Base-by-base conservation (phyloP, 2,329 filamentous ascomycete species). In the Pyrenophora teres region DNA sequence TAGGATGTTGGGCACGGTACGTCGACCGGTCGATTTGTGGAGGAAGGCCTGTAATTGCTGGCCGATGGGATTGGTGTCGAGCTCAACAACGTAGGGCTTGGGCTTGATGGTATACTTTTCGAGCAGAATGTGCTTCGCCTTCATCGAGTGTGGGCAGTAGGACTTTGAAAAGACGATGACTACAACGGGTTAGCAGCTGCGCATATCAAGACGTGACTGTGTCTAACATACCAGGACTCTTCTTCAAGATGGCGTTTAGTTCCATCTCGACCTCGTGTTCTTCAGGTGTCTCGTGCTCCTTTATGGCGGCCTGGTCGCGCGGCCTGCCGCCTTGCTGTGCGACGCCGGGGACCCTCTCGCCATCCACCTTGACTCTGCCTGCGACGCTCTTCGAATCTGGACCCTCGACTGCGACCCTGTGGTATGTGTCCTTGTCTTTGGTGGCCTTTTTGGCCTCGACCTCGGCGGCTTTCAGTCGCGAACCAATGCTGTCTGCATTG, bases 161-260 rank as follows among this genome's bases (percentile, higher is more conserved):
- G 89, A 85, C 76, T 99, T 97, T 59, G 92, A 96, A 78, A 97
- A 97, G 65, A 99, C 90, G 71, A 97, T 89, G 54, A 97, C 91
- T 94, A 60, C 5, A 23, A 12, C 15, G 6, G 6, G 19, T 64
- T 52, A 65, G 56, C 27, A n/a, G 36, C 30, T 23, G 15, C 6
- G 35, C 39, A 21, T 4, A 19, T n/a, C 27, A 21, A n/a, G 18
- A 7, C 4, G n/a, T n/a, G 43, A 3, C 15, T 15, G 4, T 13
- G 19, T 30, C 27, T 8, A 30, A 52, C 68, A 15, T 83, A 95
- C 91, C 87, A 13, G 93, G 92, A 3, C 90, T 86, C 68, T 86
- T 88, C 77, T 92, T 94, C 59, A 97, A 74, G 41, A 97, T 96
- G 6, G 75, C 73, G 66, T 91, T 88, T 57, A 97, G 75, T 72